phyloP scores from a whole-genome alignment of 1,284 basidiomycete genomes.

The Trametes polyzona region DNA sequence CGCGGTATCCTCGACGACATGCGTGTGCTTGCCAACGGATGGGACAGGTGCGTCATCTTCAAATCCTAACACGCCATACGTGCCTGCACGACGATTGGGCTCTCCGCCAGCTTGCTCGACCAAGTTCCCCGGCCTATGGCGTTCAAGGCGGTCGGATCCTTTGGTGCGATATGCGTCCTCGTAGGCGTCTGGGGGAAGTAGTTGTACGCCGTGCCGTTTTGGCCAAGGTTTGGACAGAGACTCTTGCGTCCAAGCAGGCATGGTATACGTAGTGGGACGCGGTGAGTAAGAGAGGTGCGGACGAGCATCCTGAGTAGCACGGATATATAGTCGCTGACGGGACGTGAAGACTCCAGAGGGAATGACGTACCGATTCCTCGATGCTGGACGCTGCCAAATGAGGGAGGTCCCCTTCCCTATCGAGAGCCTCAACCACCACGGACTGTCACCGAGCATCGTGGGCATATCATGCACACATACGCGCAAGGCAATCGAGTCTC shows the following conservation, averaged over 20 bases:
- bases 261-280: background rate
- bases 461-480: no score
- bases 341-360: background rate
- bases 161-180: background rate
- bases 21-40: no score
- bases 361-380: no score
- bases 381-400: no score
- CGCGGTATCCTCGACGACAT: background rate
- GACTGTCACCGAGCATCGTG: no score
- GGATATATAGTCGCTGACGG: background rate
- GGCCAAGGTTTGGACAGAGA: slow-evolving; percentile 11
- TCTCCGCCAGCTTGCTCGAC: slow-evolving; percentile 17
- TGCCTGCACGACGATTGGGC: slow-evolving; percentile 14
- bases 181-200: slow-evolving; percentile 4
- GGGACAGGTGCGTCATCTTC: background rate
- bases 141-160: slow-evolving; percentile 2
- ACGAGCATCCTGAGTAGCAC: background rate
- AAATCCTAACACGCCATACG: slow-evolving; percentile 6
- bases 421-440: no score
- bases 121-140: slow-evolving; percentile 6
- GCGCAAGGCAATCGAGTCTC: no score
- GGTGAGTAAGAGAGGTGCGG: background rate
- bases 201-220: slow-evolving; percentile 7
- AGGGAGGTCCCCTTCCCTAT: no score
- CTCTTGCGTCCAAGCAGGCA: slow-evolving; percentile 21